phyloP scores from a whole-genome alignment of 768 basidiomycete genomes.

The Hortiboletus flavorubellus region DNA sequence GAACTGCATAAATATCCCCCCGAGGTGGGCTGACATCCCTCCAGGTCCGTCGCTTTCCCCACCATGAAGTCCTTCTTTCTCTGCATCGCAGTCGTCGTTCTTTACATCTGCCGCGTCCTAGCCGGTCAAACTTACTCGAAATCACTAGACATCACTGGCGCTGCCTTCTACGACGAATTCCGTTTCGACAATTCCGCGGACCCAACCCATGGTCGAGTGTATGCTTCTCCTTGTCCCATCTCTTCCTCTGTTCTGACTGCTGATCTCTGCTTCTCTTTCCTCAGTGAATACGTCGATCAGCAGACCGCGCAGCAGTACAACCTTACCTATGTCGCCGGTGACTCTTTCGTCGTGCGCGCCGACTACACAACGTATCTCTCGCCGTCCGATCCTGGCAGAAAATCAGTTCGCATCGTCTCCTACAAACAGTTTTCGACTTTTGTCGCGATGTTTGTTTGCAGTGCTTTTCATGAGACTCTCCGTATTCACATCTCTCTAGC shows the following conservation, averaged over 20 bases:
- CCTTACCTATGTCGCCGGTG: slow-evolving; percentile 27
- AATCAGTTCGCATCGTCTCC: slow-evolving; percentile 30
- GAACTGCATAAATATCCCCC: background rate
- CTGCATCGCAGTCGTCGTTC: background rate
- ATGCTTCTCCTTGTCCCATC: slow-evolving; percentile 16
- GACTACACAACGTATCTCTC: slow-evolving; percentile 25
- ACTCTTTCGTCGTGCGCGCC: slow-evolving; percentile 30
- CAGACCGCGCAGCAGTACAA: slow-evolving; percentile 25
- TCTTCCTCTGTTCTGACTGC: background rate
- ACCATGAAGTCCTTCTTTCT: slow-evolving; percentile 6
- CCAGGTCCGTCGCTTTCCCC: slow-evolving; percentile 7
- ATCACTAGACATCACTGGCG: slow-evolving; percentile 44
- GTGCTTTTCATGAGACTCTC: background rate
- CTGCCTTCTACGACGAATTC: slow-evolving; percentile 49
- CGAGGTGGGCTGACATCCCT: background rate
- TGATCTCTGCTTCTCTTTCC: background rate
- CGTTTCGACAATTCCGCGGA: slow-evolving; percentile 47
- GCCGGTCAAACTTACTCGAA: slow-evolving; percentile 9
- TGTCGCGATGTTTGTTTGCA: slow-evolving; percentile 18
- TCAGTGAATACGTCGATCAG: slow-evolving; percentile 28
- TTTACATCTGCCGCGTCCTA: background rate
- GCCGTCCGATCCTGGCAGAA: slow-evolving; percentile 24
- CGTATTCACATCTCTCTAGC: slow-evolving; percentile 2
- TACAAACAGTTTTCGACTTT: slow-evolving; percentile 16
- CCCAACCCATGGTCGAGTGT: slow-evolving; percentile 70